A percentile compares a stretch with the other conserved stretches of the same genome.
These are phyloP conservation scores for Sclerotinia nivalis DNA, from an alignment of 2,329 filamentous ascomycete genomes.

Conservation along the genomic window DNA sequence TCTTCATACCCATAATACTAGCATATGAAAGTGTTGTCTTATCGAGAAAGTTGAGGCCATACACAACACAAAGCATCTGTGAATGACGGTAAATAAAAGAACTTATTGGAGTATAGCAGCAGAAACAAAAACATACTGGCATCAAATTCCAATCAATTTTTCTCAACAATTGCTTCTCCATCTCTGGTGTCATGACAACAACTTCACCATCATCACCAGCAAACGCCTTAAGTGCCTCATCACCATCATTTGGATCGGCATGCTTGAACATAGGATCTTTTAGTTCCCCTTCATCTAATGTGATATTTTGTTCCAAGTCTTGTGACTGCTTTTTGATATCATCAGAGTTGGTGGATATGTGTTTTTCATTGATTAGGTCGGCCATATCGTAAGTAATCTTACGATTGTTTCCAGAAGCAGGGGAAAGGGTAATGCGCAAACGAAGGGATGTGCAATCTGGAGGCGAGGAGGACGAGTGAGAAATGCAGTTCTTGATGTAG, in stretches of 20 bases:
- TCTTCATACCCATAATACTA: slow-evolving; percentile 51
- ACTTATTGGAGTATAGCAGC: neutral
- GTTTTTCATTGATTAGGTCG: slow-evolving; percentile 1
- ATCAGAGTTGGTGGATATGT: neutral
- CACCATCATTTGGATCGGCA: slow-evolving; percentile 45
- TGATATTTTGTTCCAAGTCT: slow-evolving; percentile 28
- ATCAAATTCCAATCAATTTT: slow-evolving; percentile 51
- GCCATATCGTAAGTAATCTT: neutral
- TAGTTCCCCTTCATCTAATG: slow-evolving; percentile 30
- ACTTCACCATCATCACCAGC: slow-evolving; percentile 43
- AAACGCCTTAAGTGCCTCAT: slow-evolving; percentile 48
- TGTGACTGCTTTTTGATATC: slow-evolving; percentile 28
- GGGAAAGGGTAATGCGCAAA: neutral
- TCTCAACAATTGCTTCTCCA: slow-evolving; percentile 45
- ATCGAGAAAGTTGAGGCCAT: slow-evolving; percentile 57
- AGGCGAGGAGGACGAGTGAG: neutral
- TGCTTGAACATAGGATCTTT: slow-evolving; percentile 40
- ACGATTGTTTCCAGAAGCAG: too few species aligned
- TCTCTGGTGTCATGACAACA: slow-evolving; percentile 44
- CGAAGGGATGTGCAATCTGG: too few species aligned
- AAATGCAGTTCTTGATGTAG: neutral
- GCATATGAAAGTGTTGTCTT: slow-evolving; percentile 53
- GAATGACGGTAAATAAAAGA: neutral
- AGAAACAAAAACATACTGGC: slow-evolving; percentile 40
- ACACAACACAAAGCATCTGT: slow-evolving; percentile 56